A percentile compares a stretch with the other conserved stretches of the same genome.
Conservation (phyloP, 345 rosid genomes). For the Gynandropsis gynandra region DNA sequence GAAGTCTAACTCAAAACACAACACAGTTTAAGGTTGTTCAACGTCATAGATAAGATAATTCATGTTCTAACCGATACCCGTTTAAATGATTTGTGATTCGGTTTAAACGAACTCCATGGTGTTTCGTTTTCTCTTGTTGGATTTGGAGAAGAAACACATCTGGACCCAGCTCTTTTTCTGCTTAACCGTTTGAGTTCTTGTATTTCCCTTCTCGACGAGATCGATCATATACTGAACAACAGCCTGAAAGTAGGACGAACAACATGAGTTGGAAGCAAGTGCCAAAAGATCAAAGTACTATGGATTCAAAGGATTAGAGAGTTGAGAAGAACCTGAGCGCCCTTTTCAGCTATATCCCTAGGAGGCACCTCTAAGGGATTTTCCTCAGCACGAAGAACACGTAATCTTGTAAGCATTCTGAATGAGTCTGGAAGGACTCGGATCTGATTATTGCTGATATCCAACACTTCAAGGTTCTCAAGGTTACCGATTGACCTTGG, state of each 20-base stretch:
- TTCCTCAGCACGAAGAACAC: constrained; percentile 58
- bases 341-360: constrained; percentile 56
- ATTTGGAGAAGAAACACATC: constrained; percentile 67
- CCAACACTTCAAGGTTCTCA: constrained; percentile 83
- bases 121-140: constrained; percentile 62
- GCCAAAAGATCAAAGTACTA: neutral
- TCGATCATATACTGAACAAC: constrained; percentile 85
- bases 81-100: constrained; percentile 17
- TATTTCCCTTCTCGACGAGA: constrained; percentile 52
- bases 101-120: constrained; percentile 46
- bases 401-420: constrained; percentile 57
- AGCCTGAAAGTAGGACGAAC: constrained; percentile 42
- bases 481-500: constrained; percentile 95
- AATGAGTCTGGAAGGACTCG: constrained; percentile 81
- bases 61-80: too few relatives aligned
- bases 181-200: constrained; percentile 43
- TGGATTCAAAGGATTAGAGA: neutral
- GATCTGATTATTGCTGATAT: constrained; percentile 96
- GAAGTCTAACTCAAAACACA: too few relatives aligned
- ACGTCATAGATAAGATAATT: constrained; percentile 5
- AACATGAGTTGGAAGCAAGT: constrained; percentile 4
- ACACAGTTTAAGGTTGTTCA: too few relatives aligned
- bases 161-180: constrained; percentile 79
- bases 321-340: constrained; percentile 72
- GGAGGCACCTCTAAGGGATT: constrained; percentile 94